Base-by-base conservation (phyloP, 1,139 yeast genomes). In the Saccharomyces hybrid region DNA sequence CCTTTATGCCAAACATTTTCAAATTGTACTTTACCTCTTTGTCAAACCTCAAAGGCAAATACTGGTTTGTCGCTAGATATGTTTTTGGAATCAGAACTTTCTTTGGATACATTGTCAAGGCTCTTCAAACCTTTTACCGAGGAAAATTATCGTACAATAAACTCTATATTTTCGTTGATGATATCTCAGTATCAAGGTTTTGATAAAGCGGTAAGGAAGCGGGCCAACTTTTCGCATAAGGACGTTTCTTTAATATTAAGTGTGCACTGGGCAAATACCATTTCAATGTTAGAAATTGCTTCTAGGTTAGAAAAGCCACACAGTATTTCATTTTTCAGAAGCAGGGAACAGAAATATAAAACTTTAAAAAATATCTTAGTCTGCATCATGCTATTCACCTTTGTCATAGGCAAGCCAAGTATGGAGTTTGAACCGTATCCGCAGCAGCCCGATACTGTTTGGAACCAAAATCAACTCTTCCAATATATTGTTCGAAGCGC, bases 1-100 rank as follows among this genome's bases (percentile, higher is more conserved):
- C 90, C 91, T 0, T 72, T 86, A 50, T 86, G 91, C 66, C 82
- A 81, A 60, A 78, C 81, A 2, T 73, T 73, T 79, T 59, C 88
- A 79, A 41, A 68, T 49, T 59, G 66, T 55, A 61, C 68, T 20
- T 49, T 67, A n/a, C 70, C 70, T 9, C 68, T 65, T n/a, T 57
- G 59, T 26, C 57, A 56, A 14, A 57, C 61, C 8, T 52, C 60
- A 2, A 57, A 50, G 28, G 44, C 52, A 2, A 53, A 52, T 30
- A 52, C 58, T 13, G 53, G 54, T 3, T 44, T 61, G 9, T 46
- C 56, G 4, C 26, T 61, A 13, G 54, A 59, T 2, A 41, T 49
- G 11, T 44, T 63, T 13, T 41, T 59, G 1, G 55, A 54, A 28
- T 49, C 52, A 4, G 56, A 52, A 27, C 47, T 57, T 9, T 54